Evolutionary conservation across 176 grass and related monocot species (phyloP).

Genomic region (Avena atlantica): DNA sequence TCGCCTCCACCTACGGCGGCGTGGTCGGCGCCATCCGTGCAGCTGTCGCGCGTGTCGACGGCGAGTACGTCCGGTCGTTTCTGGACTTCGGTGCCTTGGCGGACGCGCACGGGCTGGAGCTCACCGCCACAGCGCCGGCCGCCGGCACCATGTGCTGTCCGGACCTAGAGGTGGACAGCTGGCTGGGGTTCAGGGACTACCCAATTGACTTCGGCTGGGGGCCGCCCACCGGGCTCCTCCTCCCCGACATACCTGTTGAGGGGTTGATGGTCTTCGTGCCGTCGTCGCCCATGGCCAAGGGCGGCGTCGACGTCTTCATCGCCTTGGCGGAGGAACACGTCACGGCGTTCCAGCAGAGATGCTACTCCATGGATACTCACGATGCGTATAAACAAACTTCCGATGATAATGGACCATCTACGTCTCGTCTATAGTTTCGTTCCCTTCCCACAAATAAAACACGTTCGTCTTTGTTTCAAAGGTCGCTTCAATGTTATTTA

Average conservation of each 20-base stretch:
- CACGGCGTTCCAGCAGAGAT: neutral
- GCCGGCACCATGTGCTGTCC: slow-evolving; percentile 37
- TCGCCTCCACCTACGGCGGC: neutral
- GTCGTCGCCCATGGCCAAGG: neutral
- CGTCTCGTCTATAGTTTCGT: no score
- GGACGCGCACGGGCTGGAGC: slow-evolving; percentile 1
- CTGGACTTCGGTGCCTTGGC: slow-evolving; percentile 37
- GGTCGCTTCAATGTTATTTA: no score
- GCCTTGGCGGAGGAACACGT: slow-evolving; percentile 2
- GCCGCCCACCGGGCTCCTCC: neutral
- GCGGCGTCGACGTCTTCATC: slow-evolving; percentile 20
- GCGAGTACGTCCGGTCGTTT: slow-evolving; percentile 46
- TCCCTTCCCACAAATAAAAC: no score
- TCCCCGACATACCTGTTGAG: neutral
- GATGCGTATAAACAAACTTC: no score
- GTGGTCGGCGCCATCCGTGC: slow-evolving; percentile 34
- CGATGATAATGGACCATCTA: no score
- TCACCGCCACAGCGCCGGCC: slow-evolving; percentile 6
- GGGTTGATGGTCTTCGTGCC: slow-evolving; percentile 18
- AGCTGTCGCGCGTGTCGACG: slow-evolving; percentile 34
- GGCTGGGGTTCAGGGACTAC: slow-evolving; percentile 36
- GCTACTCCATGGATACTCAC: neutral
- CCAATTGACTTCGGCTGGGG: slow-evolving; percentile 39
- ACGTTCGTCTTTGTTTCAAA: no score
- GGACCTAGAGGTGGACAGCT: slow-evolving; percentile 47